phyloP scores from a whole-genome alignment of 2,329 filamentous ascomycete species.

The Aspergillus ruber region DNA sequence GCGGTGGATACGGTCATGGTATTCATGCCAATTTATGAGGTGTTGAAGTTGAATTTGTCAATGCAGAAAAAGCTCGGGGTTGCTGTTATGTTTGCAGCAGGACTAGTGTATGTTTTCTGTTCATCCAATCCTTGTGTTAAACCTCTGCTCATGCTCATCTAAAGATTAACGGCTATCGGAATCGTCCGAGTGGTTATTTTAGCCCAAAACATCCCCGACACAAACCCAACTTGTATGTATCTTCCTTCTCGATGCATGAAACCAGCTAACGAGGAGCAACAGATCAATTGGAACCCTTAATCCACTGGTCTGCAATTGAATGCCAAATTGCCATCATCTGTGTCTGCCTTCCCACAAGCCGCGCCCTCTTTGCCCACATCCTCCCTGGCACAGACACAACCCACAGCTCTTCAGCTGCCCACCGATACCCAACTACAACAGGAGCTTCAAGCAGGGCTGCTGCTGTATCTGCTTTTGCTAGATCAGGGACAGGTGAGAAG shows the following conservation, averaged over 20 bases:
- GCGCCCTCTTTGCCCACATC: constrained; percentile 16
- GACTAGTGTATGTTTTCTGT: constrained; percentile 10
- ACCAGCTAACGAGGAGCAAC: background rate
- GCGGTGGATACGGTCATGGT: constrained; percentile 15
- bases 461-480: no score
- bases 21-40: constrained; percentile 16
- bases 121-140: background rate
- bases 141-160: background rate
- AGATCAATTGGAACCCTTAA: background rate
- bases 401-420: no score
- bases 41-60: constrained; percentile 13
- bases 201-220: constrained; percentile 16
- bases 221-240: constrained; percentile 9
- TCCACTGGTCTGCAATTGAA: constrained; percentile 23
- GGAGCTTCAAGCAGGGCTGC: no score
- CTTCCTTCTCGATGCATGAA: background rate
- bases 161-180: background rate
- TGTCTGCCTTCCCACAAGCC: constrained; percentile 19
- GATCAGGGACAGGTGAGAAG: no score
- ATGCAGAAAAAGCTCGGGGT: constrained; percentile 12
- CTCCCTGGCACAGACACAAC: constrained; percentile 7
- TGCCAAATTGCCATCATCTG: constrained; percentile 21
- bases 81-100: constrained; percentile 13
- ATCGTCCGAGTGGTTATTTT: constrained; percentile 19
- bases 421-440: no score